These are phyloP conservation scores for Colletotrichum simmondsii DNA, from an alignment of 2,329 filamentous ascomycete genomes.

Conservation along the genomic window DNA sequence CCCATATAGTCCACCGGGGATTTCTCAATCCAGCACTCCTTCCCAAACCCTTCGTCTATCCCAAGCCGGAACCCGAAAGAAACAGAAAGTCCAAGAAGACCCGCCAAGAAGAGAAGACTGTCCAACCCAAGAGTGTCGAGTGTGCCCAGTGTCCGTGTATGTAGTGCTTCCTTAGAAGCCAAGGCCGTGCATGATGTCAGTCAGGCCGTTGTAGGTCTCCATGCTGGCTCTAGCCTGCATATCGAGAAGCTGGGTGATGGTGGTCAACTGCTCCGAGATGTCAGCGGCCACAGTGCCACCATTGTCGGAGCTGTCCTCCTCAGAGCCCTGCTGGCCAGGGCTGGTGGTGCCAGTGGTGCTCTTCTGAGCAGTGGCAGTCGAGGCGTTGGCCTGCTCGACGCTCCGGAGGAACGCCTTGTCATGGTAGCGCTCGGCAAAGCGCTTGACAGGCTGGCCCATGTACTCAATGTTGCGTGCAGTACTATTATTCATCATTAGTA, in stretches of 20 bases:
- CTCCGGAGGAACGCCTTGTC: background rate
- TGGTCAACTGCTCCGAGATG: background rate
- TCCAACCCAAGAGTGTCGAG: background rate
- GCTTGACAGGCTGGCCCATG: background rate
- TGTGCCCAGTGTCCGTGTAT: background rate
- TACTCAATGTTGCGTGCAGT: background rate
- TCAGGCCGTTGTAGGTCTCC: background rate
- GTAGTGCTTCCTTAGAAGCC: background rate
- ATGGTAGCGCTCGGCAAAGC: background rate
- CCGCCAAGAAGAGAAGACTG: background rate
- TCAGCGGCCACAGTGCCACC: too few relatives aligned
- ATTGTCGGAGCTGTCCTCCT: background rate
- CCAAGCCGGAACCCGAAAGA: background rate
- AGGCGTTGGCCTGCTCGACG: background rate
- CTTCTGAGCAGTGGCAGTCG: too few relatives aligned
- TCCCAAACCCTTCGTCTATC: background rate
- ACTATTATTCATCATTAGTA: background rate
- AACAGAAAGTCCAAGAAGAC: background rate
- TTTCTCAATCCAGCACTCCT: background rate
- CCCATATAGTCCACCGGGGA: background rate
- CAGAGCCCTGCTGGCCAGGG: background rate
- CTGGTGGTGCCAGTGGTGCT: background rate
- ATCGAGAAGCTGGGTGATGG: background rate
- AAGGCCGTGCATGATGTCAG: background rate
- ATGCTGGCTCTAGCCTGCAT: background rate